A percentile compares a stretch with the other conserved stretches of the same genome.
Evolutionary conservation across 116 monocot species (phyloP).

Genomic region (Papilionanthe hybrid): DNA sequence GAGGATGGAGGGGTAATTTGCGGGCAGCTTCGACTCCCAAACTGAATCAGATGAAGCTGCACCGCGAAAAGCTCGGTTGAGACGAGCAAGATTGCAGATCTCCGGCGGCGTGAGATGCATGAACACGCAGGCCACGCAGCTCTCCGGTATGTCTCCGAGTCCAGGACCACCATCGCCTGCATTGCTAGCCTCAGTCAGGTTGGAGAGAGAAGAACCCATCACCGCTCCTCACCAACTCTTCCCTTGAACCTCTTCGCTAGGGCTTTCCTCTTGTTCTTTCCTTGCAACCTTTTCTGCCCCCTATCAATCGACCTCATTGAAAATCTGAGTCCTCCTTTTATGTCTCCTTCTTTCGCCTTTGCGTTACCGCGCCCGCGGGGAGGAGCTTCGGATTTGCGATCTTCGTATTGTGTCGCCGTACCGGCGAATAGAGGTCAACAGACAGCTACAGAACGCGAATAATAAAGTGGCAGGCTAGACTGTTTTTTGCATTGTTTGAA

Average conservation of each 20-base stretch:
- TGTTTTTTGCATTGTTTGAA: neutral
- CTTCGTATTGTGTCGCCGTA: neutral
- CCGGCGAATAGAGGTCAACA: neutral
- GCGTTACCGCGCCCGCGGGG: neutral
- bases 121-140: slow-evolving; percentile 62
- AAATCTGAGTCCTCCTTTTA: neutral
- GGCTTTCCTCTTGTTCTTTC: neutral
- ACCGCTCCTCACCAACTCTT: neutral
- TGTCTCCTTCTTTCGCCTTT: neutral
- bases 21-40: slow-evolving; percentile 73
- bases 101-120: slow-evolving; percentile 57
- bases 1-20: slow-evolving; percentile 37
- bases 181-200: slow-evolving; percentile 18
- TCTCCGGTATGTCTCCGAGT: slow-evolving; percentile 69
- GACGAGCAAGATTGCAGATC: slow-evolving; percentile 66
- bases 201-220: slow-evolving; percentile 30
- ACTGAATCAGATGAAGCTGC: slow-evolving; percentile 64
- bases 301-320: slow-evolving; percentile 1
- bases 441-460: neutral
- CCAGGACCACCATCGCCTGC: slow-evolving; percentile 15
- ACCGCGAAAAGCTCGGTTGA: slow-evolving; percentile 66
- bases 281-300: neutral
- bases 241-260: neutral
- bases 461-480: neutral
- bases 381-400: neutral